These are phyloP conservation scores for Sonneratia caseolaris DNA, from an alignment of 345 rosid species.

Conservation along the genomic window DNA sequence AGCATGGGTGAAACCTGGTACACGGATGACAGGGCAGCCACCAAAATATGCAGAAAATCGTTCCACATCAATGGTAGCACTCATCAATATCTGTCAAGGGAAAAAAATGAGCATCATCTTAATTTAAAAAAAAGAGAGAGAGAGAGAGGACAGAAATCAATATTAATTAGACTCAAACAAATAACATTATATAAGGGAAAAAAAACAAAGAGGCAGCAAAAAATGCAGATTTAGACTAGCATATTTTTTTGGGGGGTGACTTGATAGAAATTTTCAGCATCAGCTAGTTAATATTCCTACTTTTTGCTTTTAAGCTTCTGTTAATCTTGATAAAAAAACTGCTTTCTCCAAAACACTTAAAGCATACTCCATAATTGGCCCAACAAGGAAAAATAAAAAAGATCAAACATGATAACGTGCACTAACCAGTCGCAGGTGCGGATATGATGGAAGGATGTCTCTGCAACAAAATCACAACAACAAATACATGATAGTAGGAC, in stretches of 20 bases:
- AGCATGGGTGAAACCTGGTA: slow-evolving; percentile 90
- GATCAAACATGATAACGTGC: slow-evolving; percentile 3
- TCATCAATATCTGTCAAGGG: slow-evolving; percentile 66
- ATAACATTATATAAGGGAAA: neutral
- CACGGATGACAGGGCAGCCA: slow-evolving; percentile 77
- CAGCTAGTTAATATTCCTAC: neutral
- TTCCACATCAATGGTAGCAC: slow-evolving; percentile 91
- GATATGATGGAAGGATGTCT: slow-evolving; percentile 76
- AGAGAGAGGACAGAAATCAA: neutral
- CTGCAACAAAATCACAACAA: slow-evolving; percentile 37
- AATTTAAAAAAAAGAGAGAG: slow-evolving; percentile 1
- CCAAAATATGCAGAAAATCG: slow-evolving; percentile 91
- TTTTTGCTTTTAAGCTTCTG: neutral
- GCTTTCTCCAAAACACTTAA: neutral
- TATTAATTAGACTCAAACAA: neutral
- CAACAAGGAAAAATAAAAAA: neutral
- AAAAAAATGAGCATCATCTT: slow-evolving; percentile 5
- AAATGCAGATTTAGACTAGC: too few species aligned
- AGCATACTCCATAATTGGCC: neutral
- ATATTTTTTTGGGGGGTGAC: too few species aligned
- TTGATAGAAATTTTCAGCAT: too few species aligned
- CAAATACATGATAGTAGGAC: slow-evolving; percentile 3
- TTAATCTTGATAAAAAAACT: neutral
- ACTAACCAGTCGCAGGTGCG: slow-evolving; percentile 90
- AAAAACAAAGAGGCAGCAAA: neutral